A percentile compares a stretch with the other conserved stretches of the same genome.
phyloP scores from a whole-genome alignment of 176 grass and related monocot species.

The Triticum timopheevii region DNA sequence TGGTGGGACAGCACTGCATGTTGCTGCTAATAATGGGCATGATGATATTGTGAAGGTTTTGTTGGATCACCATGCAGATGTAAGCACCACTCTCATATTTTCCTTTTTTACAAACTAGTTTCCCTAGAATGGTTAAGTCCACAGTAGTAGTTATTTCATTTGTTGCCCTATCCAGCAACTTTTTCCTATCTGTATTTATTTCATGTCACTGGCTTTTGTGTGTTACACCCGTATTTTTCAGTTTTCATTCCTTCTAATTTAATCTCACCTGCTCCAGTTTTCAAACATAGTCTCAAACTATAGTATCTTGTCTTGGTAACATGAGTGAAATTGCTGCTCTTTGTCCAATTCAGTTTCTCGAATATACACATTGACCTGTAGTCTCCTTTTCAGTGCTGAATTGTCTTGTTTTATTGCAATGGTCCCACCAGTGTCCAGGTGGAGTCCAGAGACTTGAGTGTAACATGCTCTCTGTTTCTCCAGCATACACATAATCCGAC shows the following conservation, averaged over 20 bases:
- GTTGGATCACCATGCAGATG: slow-evolving; percentile 36
- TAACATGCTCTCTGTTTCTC: background rate
- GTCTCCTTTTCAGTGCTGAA: background rate
- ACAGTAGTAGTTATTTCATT: background rate
- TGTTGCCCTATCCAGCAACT: background rate
- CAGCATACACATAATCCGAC: background rate
- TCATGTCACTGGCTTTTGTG: background rate
- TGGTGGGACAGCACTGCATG: slow-evolving; percentile 31
- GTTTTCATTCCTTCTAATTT: slow-evolving; percentile 1
- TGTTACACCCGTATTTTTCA: background rate
- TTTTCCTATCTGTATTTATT: background rate
- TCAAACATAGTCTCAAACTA: background rate
- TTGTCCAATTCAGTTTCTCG: background rate
- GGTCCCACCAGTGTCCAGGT: background rate
- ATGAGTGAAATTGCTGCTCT: background rate
- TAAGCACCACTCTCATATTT: background rate
- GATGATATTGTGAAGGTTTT: slow-evolving; percentile 38
- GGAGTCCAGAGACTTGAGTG: background rate
- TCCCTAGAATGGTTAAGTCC: background rate
- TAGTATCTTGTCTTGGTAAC: background rate
- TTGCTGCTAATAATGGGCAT: background rate
- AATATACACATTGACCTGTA: background rate
- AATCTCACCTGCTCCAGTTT: background rate
- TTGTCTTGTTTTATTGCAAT: background rate
- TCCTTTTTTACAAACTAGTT: background rate